phyloP scores from a whole-genome alignment of 1,284 basidiomycete genomes.

The Tremellales sp. region DNA sequence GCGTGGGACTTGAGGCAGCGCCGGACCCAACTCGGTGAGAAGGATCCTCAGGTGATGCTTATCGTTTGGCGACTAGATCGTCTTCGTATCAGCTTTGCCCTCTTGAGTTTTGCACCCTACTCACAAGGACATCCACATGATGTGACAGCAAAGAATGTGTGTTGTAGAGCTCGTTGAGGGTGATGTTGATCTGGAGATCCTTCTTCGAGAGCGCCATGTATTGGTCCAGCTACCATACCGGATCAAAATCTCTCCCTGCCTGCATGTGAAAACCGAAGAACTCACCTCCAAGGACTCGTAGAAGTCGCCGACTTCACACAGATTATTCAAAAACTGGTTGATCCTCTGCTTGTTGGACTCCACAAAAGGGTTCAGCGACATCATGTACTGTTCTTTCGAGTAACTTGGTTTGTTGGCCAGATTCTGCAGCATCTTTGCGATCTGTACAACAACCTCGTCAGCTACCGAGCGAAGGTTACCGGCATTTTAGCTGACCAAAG shows the following conservation, averaged over 20 bases:
- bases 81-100: not conserved
- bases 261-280: conserved; percentile 5
- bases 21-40: conserved; percentile 88
- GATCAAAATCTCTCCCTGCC: conserved; percentile 2
- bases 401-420: conserved; percentile 98
- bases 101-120: conserved; percentile 35
- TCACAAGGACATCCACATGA: conserved; percentile 87
- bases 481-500: conserved; percentile 60
- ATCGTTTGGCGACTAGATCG: conserved; percentile 81
- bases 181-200: conserved; percentile 95
- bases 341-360: conserved; percentile 97
- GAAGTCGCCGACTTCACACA: conserved; percentile 99
- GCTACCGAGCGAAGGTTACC: not conserved
- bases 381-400: conserved; percentile 98
- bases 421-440: conserved; percentile 99
- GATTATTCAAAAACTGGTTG: conserved; percentile 91
- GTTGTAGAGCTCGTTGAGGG: conserved; percentile 98
- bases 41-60: conserved; percentile 95
- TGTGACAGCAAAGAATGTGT: conserved; percentile 92
- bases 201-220: conserved; percentile 99
- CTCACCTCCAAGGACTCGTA: conserved; percentile 94
- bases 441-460: conserved; percentile 53
- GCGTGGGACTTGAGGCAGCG: conserved; percentile 89
- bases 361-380: conserved; percentile 94
- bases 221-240: conserved; percentile 80